Conservation (phyloP, 2,329 filamentous ascomycete species). For the Sporothrix globosa region DNA sequence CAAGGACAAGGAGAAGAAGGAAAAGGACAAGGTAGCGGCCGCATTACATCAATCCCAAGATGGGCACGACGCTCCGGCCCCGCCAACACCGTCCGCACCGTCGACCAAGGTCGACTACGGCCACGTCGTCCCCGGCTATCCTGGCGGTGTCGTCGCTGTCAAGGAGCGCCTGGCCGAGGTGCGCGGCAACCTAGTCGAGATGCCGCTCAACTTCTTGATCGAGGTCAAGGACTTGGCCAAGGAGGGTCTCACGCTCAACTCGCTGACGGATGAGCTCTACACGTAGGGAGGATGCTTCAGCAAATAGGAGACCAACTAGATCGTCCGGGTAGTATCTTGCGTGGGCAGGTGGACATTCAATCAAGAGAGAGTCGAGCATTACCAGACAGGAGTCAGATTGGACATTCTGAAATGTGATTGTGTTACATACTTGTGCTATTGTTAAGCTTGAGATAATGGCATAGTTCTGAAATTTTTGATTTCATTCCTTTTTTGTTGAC, state of each 20-base stretch:
- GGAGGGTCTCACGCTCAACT: conserved; percentile 73
- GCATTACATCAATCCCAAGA: conserved; percentile 40
- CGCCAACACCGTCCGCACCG: conserved; percentile 41
- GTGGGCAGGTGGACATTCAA: no score
- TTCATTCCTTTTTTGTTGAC: no score
- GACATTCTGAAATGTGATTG: no score
- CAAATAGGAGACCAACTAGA: background rate
- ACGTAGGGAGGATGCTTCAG: conserved; percentile 50
- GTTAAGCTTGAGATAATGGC: no score
- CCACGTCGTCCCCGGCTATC: conserved; percentile 81
- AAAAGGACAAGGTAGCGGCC: conserved; percentile 47
- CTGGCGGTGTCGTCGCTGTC: conserved; percentile 70
- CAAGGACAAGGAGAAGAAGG: conserved; percentile 45
- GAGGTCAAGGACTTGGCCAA: conserved; percentile 83
- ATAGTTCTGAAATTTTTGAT: no score
- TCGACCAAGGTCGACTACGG: conserved; percentile 73
- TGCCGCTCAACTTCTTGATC: conserved; percentile 85
- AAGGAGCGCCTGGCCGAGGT: conserved; percentile 68
- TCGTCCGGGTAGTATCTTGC: no score
- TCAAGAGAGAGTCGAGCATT: no score
- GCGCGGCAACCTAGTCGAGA: conserved; percentile 77
- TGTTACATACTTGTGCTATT: no score
- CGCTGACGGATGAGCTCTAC: conserved; percentile 72
- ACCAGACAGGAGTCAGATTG: no score
- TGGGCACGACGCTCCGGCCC: background rate